Percentiles rank a stretch among this genome's conserved stretches.
phyloP scores from a whole-genome alignment of 192 early-diverging fungal species.

The Coemansia sp. region DNA sequence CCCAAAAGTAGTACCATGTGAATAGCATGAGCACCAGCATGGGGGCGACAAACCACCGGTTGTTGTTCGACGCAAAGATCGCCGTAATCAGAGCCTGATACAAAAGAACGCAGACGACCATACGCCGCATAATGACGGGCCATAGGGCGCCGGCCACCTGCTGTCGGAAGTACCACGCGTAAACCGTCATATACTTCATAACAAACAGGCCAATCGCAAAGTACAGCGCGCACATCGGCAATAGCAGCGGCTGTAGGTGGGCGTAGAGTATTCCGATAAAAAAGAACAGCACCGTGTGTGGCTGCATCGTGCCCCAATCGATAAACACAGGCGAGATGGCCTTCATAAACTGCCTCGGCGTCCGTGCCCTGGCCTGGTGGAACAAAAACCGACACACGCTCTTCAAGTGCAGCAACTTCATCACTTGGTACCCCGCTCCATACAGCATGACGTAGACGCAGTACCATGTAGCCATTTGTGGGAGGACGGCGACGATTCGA shows the following conservation, averaged over 20 bases:
- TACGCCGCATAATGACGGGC: constrained; percentile 68
- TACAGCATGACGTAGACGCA: constrained; percentile 72
- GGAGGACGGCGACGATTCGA: constrained; percentile 60
- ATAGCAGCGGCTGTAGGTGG: constrained; percentile 65
- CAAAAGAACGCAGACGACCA: constrained; percentile 62
- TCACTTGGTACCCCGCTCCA: constrained; percentile 63
- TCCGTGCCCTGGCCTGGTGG: constrained; percentile 46
- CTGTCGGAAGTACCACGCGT: constrained; percentile 73
- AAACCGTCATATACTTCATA: constrained; percentile 76
- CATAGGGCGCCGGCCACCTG: constrained; percentile 66
- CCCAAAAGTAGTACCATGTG: constrained; percentile 48
- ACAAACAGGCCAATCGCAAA: constrained; percentile 62
- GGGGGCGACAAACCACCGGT: constrained; percentile 49
- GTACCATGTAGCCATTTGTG: constrained; percentile 77
- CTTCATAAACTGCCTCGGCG: constrained; percentile 75
- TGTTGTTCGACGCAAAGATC: constrained; percentile 58
- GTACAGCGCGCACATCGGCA: constrained; percentile 68
- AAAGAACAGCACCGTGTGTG: constrained; percentile 68
- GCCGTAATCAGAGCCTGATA: constrained; percentile 66
- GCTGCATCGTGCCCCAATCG: constrained; percentile 68
- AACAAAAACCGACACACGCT: constrained; percentile 58
- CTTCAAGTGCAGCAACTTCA: constrained; percentile 64
- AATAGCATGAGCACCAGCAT: constrained; percentile 47
- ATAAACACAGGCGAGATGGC: constrained; percentile 66
- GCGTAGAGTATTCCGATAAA: constrained; percentile 75